These are phyloP conservation scores for Geotrichum klebahnii DNA, from an alignment of 1,139 yeast genomes.

Conservation along the genomic window DNA sequence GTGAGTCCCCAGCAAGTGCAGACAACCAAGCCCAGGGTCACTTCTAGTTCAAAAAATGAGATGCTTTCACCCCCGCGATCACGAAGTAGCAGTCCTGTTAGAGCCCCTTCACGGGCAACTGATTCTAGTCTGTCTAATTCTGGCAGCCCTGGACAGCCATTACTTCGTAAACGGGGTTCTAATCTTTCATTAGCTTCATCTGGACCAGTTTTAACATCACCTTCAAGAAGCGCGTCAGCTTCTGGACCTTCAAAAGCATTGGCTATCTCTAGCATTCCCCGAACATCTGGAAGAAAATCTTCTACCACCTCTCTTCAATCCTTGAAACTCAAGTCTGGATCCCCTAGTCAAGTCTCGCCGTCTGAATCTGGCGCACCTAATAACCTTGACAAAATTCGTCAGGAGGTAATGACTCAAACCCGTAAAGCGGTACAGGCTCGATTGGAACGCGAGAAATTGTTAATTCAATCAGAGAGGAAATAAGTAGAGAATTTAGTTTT, in stretches of 20 bases:
- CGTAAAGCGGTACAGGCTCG: constrained; percentile 33
- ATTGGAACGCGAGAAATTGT: constrained; percentile 29
- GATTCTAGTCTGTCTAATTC: neutral
- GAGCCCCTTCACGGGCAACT: constrained; percentile 9
- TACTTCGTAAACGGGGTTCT: constrained; percentile 11
- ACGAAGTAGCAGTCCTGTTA: constrained; percentile 12
- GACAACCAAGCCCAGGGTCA: constrained; percentile 18
- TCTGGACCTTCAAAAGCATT: constrained; percentile 8
- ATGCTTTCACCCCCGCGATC: constrained; percentile 9
- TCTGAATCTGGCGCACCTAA: constrained; percentile 10
- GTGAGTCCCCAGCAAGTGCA: constrained; percentile 20
- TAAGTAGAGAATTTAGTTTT: neutral
- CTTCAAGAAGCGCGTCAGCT: constrained; percentile 12
- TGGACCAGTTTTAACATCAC: constrained; percentile 5
- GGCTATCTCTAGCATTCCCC: neutral
- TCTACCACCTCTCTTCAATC: neutral
- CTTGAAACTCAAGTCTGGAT: neutral
- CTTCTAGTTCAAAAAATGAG: constrained; percentile 5
- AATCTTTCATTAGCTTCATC: constrained; percentile 5
- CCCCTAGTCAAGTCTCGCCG: neutral
- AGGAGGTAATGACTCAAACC: constrained; percentile 32
- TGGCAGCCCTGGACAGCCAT: constrained; percentile 1
- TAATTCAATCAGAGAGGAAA: constrained; percentile 18
- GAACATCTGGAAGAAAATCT: neutral
- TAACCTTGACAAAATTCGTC: constrained; percentile 22